Conservation (phyloP, 176 grass and related monocot species). For the Tillandsia leiboldiana region DNA sequence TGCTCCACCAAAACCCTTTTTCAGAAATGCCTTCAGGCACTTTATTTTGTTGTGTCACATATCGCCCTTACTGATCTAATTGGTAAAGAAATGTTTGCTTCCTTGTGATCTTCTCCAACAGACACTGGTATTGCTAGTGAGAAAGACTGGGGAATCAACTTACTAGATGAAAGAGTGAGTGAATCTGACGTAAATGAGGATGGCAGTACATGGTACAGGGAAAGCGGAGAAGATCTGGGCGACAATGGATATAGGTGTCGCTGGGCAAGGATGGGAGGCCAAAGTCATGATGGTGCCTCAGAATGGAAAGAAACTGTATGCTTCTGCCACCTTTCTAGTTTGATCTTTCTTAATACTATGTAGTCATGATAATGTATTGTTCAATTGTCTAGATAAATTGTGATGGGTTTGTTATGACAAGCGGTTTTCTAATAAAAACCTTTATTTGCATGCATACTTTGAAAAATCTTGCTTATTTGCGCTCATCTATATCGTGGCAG, state of each 20-base stretch:
- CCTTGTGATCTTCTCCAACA: constrained; percentile 54
- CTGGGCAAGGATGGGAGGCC: constrained; percentile 93
- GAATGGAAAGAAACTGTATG: constrained; percentile 92
- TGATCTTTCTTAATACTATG: not conserved
- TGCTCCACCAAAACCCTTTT: not conserved
- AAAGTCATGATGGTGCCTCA: constrained; percentile 60
- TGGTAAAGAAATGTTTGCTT: constrained; percentile 36
- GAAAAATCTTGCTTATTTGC: not conserved
- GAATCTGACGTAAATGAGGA: constrained; percentile 80
- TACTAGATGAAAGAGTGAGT: constrained; percentile 73
- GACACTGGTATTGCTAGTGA: constrained; percentile 99
- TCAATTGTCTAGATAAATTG: not conserved
- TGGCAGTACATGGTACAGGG: constrained; percentile 88
- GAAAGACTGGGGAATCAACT: constrained; percentile 98
- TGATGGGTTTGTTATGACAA: not conserved
- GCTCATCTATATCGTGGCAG: not conserved
- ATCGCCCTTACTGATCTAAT: not conserved
- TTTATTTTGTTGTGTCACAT: not conserved
- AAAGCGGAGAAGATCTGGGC: constrained; percentile 72
- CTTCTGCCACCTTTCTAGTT: constrained; percentile 18
- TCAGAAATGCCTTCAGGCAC: not conserved
- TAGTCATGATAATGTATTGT: not conserved
- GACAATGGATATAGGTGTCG: constrained; percentile 81
- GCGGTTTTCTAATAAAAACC: not conserved
- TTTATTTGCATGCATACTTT: not conserved